Base-by-base conservation (phyloP, 2,329 filamentous ascomycete species). In the Periconia sp. region DNA sequence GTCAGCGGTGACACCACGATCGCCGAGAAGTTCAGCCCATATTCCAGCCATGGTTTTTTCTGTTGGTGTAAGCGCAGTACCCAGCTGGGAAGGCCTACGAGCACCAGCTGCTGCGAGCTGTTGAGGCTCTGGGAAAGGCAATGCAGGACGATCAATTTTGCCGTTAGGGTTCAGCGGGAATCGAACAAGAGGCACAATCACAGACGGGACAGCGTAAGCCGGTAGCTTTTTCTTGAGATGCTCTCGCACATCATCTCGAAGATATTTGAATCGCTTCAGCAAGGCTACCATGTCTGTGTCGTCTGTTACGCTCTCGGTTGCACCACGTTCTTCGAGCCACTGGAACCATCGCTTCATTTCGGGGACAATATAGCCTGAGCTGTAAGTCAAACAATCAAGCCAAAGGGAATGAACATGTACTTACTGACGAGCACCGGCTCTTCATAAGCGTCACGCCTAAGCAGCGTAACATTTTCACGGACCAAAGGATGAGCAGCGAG, bases 381-480 rank as follows among this genome's bases (percentile, higher is more conserved):
- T 13, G 41, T 59, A 41, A 62, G 56, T 41, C 2, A 18, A 33
- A 11, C 14, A 17, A n/a, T 19, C 33, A 35, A n/a, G 13, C 6
- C 8, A 35, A 2, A 33, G 8, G 17, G 9, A 13, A 11, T 2
- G n/a, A n/a, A 3, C 23, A 9, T 33, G 13, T 33, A 67, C 64
- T 65, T 66, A 66, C 88, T 96, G 63, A 96, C 90, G 18, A 97
- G 79, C 0, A 84, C 93, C 15, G 86, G 88, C 72, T 97, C 93
- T 72, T 96, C 91, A 69, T 92, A 85, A 64, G 87, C 87, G 74
- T 96, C 88, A 74, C 91, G 85, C 72, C 91, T 85, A 3, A 97
- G 85, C 2, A 97, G 77, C 0, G 93, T 97, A 61, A 91, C 87
- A 74, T 89, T 91, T 61, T 97, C 93, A 41, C 91, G 83, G 20